phyloP scores from a whole-genome alignment of 192 early-diverging fungal genomes.

The Oehlia diaphana region DNA sequence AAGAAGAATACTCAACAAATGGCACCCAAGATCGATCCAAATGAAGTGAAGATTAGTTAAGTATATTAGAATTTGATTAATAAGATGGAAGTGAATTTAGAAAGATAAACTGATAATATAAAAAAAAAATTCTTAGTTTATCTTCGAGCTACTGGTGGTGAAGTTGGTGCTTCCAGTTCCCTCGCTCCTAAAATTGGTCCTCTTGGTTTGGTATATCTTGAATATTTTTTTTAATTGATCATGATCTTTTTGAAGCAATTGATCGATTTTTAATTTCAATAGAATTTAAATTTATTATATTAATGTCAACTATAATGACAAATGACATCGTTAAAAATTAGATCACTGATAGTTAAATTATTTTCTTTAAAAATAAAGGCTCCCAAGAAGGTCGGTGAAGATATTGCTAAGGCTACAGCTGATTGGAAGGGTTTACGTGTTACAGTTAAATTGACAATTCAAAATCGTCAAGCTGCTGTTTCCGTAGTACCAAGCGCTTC shows the following conservation, averaged over 20 bases:
- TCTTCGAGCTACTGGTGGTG: conserved; percentile 97
- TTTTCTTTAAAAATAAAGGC: conserved; percentile 46
- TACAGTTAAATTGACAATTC: conserved; percentile 97
- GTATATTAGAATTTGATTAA: not conserved
- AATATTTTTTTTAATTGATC: not conserved
- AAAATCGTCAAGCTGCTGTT: conserved; percentile 99
- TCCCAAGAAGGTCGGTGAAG: conserved; percentile 99
- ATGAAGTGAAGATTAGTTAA: conserved; percentile 22
- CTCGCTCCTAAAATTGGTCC: conserved; percentile 99
- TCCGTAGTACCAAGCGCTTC: conserved; percentile 96
- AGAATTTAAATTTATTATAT: too few species aligned
- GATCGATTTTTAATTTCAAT: conserved; percentile 15
- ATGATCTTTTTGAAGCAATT: not conserved
- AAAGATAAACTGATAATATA: not conserved
- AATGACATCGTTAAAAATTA: too few species aligned
- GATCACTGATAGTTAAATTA: not conserved
- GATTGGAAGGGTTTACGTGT: conserved; percentile 99
- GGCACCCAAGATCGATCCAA: conserved; percentile 19
- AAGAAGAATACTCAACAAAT: not conserved
- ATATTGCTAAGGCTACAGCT: conserved; percentile 99
- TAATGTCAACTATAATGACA: too few species aligned
- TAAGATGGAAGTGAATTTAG: not conserved
- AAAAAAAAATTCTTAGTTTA: conserved; percentile 38
- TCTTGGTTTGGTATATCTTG: conserved; percentile 68
- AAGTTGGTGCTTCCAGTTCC: conserved; percentile 93